Base-by-base conservation (phyloP, 2,329 filamentous ascomycete genomes). In the Beauveria bassiana region DNA sequence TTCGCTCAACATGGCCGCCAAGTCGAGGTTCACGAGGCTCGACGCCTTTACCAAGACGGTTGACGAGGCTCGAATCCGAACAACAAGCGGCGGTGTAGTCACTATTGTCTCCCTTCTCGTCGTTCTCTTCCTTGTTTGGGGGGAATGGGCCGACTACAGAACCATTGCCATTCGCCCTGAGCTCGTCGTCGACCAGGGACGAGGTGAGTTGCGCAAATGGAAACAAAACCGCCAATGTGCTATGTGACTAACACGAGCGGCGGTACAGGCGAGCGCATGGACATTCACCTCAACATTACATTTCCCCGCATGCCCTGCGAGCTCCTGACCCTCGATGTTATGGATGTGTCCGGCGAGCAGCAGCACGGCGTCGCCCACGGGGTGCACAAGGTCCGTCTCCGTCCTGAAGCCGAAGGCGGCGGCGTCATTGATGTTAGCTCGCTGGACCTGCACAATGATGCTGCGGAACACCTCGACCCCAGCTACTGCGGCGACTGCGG, bases 1-100 rank as follows among this genome's bases (percentile, higher is more conserved):
- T 61, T 55, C 40, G 56, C 61, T 49, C 64, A 71, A 66, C 55
- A 98, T 98, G 95, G 81, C 93, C 67, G 79, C 88, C 71, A 96
- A 96, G 81, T 96, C 91, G 68, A 88, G 95, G 75, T 97, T 99
- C 74, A 96, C 90, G 63, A 88, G 89, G 84, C 90, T 99, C 66
- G 95, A 99, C 77, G 95, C 95, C 82, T 99, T 99, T 75, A 96
- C 93, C 57, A 99, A 99, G 79, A 99, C 95, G 14, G 95, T 99
- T 68, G 95, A 99, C 75, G 95, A 99, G 86, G 95, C 96, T 67
- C 86, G 95, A 69, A 86, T 99, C 73, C 89, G 96, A 70, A 99
- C 95, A 38, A 97, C 93, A 7, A 96, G 92, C 3, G 95, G 95
- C 66, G 95, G 95, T 67, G 86, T 99, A 68, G 91, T 99, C 70